Conservation (phyloP, 352 stramenopile species). For the Pythium coloratum region DNA sequence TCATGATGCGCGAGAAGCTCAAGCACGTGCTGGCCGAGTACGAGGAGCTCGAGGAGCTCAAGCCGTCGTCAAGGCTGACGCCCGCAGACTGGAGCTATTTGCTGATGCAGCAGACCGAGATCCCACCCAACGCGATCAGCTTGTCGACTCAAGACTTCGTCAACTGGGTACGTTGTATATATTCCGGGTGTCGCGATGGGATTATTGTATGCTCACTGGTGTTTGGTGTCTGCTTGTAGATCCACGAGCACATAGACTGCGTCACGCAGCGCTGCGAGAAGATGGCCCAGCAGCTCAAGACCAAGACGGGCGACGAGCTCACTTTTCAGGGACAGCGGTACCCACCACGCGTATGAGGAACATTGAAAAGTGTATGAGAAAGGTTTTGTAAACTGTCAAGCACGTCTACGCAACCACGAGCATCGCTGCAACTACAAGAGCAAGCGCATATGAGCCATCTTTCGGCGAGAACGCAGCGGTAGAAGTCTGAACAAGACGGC, state of each 20-base stretch:
- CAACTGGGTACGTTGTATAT: constrained; percentile 42
- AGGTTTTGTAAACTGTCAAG: background rate
- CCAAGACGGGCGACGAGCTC: constrained; percentile 57
- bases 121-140: constrained; percentile 17
- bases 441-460: background rate
- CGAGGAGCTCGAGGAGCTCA: constrained; percentile 34
- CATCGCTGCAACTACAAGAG: background rate
- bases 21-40: constrained; percentile 40
- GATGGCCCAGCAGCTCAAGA: constrained; percentile 40
- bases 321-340: constrained; percentile 63
- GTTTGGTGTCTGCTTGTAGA: constrained; percentile 25
- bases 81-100: constrained; percentile 40
- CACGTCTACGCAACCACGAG: background rate
- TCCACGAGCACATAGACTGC: constrained; percentile 36
- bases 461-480: background rate
- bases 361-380: background rate
- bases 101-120: constrained; percentile 37
- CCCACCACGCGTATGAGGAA: constrained; percentile 25
- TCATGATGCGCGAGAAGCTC: constrained; percentile 54
- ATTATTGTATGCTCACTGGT: constrained; percentile 1
- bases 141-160: constrained; percentile 25
- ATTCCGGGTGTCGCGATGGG: background rate
- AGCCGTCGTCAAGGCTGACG: constrained; percentile 33
- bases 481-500: background rate
- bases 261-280: constrained; percentile 49